Base-by-base conservation (phyloP, 2,329 filamentous ascomycete genomes). In the Apiospora arundinis region DNA sequence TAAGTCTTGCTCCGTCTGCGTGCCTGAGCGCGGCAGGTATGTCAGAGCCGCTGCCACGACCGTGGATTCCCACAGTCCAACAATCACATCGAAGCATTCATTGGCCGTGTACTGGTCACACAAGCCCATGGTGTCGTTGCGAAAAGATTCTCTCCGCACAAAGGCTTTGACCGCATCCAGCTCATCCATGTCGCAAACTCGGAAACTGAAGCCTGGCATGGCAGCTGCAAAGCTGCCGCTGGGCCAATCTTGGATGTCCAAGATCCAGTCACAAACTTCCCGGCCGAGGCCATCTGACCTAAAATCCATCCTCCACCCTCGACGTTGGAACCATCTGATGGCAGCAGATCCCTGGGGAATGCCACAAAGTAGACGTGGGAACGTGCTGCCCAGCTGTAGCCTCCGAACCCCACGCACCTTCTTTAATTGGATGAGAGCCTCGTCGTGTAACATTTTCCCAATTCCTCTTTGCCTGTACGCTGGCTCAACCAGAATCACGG, bases 21-120 rank as follows among this genome's bases (percentile, higher is more conserved):
- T 87, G 4, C 83, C 85, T 44, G 82, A 82, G 63, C 80, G 81
- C 12, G 85, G 84, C 16, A 83, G 82, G 74, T 90, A 91, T 7
- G 86, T 87, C 68, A 91, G 81, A 40, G 88, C 89, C 1, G 85
- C 80, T 0, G 88, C 88, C 23, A 90, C 82, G 65, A 91, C 83
- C 1, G 76, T 81, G 25, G 81, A 80, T 40, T 83, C 83, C 60
- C 88, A 84, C 21, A 88, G 75, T 2, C 85, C 88, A 28, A 90
- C 73, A n/a, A 91, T 77, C 69, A 91, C 84, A 74, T 90, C 87
- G 66, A 89, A 81, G 9, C 85, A 84, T 63, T 83, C 83, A 12
- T 89, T 81, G 73, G 83, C 84, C 70, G 83, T 84, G 74, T 90
- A 91, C 75, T 90, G 87, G 75, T 91, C 88, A 74, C 86, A 90